phyloP scores from a whole-genome alignment of 2,329 filamentous ascomycete genomes.

The Cladosporium sphaerospermum region DNA sequence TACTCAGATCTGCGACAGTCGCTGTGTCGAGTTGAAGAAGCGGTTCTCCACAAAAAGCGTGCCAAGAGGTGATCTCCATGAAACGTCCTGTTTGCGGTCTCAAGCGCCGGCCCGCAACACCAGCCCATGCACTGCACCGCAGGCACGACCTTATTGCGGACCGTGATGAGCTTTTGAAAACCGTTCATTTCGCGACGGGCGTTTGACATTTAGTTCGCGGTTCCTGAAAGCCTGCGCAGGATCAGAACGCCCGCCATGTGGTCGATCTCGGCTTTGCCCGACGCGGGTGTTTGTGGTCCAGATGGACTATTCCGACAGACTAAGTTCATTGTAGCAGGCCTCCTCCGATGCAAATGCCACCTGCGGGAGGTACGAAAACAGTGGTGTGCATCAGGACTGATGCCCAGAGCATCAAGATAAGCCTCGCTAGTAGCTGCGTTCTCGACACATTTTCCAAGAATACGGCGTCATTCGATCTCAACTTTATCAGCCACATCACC shows the following conservation, averaged over 20 bases:
- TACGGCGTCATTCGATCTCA: no score
- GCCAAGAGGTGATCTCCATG: conserved; percentile 4
- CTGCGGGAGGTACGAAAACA: no score
- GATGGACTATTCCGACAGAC: no score
- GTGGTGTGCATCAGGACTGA: no score
- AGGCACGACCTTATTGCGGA: background rate
- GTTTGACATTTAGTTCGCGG: conserved; percentile 3
- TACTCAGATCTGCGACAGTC: conserved; percentile 1
- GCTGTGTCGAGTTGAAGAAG: conserved; percentile 7
- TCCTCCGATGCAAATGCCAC: no score
- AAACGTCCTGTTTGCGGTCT: background rate
- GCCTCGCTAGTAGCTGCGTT: no score
- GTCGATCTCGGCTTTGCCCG: background rate
- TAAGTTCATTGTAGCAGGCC: no score
- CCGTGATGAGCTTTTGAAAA: background rate
- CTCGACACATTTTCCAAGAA: no score
- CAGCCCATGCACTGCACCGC: background rate
- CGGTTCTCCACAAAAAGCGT: background rate
- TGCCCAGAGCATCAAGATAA: no score
- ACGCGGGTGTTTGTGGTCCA: background rate
- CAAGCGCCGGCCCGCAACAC: background rate
- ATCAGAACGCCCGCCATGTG: background rate
- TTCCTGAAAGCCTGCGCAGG: background rate
- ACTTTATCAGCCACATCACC: no score
- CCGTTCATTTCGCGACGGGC: background rate